These are phyloP conservation scores for Microdochium bolleyi DNA, from an alignment of 2,329 filamentous ascomycete genomes.

Conservation along the genomic window DNA sequence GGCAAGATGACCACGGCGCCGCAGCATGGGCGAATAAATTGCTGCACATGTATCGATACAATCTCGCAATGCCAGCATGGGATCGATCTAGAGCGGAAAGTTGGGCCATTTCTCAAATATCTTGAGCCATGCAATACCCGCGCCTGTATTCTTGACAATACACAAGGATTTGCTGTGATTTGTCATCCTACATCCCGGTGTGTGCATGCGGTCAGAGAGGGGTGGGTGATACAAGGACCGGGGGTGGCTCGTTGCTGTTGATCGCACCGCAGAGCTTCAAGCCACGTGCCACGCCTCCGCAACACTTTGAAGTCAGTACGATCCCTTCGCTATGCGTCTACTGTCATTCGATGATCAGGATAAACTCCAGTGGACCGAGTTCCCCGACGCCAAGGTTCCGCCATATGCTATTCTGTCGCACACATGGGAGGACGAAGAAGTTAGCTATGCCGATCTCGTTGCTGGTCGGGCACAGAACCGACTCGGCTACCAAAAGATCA, in stretches of 20 bases:
- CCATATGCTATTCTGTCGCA: conserved; percentile 19
- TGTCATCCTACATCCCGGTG: background rate
- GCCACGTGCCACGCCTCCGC: background rate
- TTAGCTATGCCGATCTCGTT: conserved; percentile 13
- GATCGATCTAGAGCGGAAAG: too few species aligned
- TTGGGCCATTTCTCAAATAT: too few species aligned
- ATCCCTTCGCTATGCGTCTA: background rate
- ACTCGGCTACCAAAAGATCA: background rate
- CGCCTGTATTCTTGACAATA: too few species aligned
- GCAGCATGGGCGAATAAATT: too few species aligned
- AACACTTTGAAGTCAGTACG: background rate
- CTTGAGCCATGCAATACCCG: too few species aligned
- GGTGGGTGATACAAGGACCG: background rate
- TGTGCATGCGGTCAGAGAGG: background rate
- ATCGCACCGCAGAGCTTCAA: too few species aligned
- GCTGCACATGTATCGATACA: too few species aligned
- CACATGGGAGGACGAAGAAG: conserved; percentile 14
- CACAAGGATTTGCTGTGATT: background rate
- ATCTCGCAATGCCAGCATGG: too few species aligned
- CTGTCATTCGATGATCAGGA: background rate
- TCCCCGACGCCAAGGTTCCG: conserved; percentile 4
- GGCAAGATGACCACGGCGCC: too few species aligned
- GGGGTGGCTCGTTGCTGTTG: background rate
- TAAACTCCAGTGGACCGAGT: background rate
- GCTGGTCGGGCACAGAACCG: background rate